Evolutionary conservation across 2,329 filamentous ascomycete species (phyloP).

Genomic region (Mollisiaceae sp.): DNA sequence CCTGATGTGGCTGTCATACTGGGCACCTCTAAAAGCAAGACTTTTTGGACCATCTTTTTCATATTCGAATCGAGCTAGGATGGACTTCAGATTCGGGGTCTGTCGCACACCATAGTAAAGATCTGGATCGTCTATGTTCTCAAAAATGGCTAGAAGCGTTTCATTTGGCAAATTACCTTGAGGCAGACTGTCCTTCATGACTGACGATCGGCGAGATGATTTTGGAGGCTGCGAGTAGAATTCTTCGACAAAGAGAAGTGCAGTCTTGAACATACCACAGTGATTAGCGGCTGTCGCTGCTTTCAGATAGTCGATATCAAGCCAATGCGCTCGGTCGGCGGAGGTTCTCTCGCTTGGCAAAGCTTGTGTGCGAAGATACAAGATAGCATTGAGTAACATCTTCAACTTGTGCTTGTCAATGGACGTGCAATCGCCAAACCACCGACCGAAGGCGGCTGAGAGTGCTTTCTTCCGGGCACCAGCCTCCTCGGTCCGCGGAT

Average conservation of each 20-base stretch:
- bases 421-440: slow-evolving; percentile 59
- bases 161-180: slow-evolving; percentile 60
- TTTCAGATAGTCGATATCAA: slow-evolving; percentile 77
- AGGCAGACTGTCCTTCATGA: slow-evolving; percentile 48
- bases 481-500: slow-evolving; percentile 67
- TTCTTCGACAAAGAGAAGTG: slow-evolving; percentile 82
- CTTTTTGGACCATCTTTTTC: slow-evolving; percentile 88
- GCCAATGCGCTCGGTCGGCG: slow-evolving; percentile 80
- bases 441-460: slow-evolving; percentile 68
- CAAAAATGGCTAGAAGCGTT: slow-evolving; percentile 81
- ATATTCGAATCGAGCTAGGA: slow-evolving; percentile 84
- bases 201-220: slow-evolving; percentile 70
- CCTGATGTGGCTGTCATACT: slow-evolving; percentile 84
- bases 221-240: slow-evolving; percentile 61
- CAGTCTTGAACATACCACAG: slow-evolving; percentile 87
- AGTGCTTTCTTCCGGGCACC: slow-evolving; percentile 64
- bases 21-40: slow-evolving; percentile 87
- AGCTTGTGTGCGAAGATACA: slow-evolving; percentile 87
- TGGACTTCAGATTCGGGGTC: slow-evolving; percentile 74
- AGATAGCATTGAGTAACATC: slow-evolving; percentile 75
- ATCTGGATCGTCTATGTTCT: slow-evolving; percentile 93
- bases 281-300: slow-evolving; percentile 73
- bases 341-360: slow-evolving; percentile 77
- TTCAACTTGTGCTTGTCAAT: slow-evolving; percentile 66
- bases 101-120: slow-evolving; percentile 92